Evolutionary conservation across 805 yeast genomes (phyloP), one percentile per base, ranked within the genome.

Genomic region (Yarrowia alimentaria): DNA sequence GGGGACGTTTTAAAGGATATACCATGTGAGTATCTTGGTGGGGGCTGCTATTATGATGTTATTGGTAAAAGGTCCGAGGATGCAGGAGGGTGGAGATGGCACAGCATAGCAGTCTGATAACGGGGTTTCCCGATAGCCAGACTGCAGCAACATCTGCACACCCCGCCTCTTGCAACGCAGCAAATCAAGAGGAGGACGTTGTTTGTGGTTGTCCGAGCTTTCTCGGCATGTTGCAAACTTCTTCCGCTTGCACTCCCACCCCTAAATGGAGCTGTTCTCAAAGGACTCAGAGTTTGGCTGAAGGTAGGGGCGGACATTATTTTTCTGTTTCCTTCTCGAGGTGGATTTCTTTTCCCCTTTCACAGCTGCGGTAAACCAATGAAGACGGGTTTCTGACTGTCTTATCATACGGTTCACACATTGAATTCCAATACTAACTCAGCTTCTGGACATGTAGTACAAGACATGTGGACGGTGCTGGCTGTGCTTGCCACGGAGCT

Each of bases 11-110:
- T 11, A 14, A 19, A 11, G 24, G 24, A 9, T 11, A 7, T 25
- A 29, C 17, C 14, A 28, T 16, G 47, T 40, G 47, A 40, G 47
- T 40, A 40, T 19, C 2, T n/a, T 24, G 12, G 28, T 8, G 21
- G 29, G 28, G 13, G 16, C 12, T 24, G 24, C 30, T 13, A 40
- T 40, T 32, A 40, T 40, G 47, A 19, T 28, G 16, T 34, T 38
- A 7, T n/a, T 40, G 47, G 47, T 40, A 40, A 40, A 40, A 40
- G 47, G 47, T 38, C 47, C 25, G 47, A 40, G 47, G 33, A 32
- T 37, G 45, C 45, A 38, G 25, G 32, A 24, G 30, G 32, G 45
- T 25, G 17, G 30, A 37, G 43, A 37, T 37, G 30, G 45, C n/a
- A 25, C 45, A 38, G 6, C 5, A 18, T 22, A 25, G 30, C 10